Evolutionary conservation across 805 yeast species (phyloP), one percentile per base, ranked within the genome.

Genomic region (Saccharomycopsis fodiens): DNA sequence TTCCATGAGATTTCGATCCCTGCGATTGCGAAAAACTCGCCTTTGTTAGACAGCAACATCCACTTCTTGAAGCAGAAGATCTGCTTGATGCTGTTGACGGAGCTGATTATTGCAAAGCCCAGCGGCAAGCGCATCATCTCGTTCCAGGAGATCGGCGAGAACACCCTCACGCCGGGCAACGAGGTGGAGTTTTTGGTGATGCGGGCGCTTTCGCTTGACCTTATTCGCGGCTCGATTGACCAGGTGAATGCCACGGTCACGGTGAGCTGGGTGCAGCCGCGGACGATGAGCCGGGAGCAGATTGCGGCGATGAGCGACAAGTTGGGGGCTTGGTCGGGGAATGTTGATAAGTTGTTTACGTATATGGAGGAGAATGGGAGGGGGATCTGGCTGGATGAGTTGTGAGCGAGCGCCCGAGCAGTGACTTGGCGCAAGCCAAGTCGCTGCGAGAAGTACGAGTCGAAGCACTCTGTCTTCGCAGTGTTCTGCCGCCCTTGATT

Each of bases 221-320:
- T 93, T 54, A 73, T 93, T 58, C 78, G 79, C 62, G 98, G 98
- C n/a, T 72, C 76, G 42, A 91, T 93, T 55, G 95, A 93, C 61
- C 95, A 93, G 67, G 85, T 88, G 36, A 76, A 77, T 41, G 77
- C 82, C 61, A 68, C 82, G 12, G 84, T 93, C 46, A 79, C 82
- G 29, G 79, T 93, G 40, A 79, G 84, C 22, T 93, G 98, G 98
- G 82, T 91, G 51, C 97, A 93, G 70, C 97, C 98, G 48, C 75
- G 97, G 58, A 85, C 88, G 45, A 82, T 93, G 73, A 86, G 86
- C 58, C 71, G 70, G 52, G 76, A 76, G 37, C 98, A 93, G 69
- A 83, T 91, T 48, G 74, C 71, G 47, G 72, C 72, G 37, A 86
- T 93, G 84, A 78, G 79, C 53, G 70, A 72, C 43, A 83, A 85